Evolutionary conservation across 179 eudicot species (phyloP), one percentile per base, ranked within the genome.

Genomic region (Patellifolia procumbens): DNA sequence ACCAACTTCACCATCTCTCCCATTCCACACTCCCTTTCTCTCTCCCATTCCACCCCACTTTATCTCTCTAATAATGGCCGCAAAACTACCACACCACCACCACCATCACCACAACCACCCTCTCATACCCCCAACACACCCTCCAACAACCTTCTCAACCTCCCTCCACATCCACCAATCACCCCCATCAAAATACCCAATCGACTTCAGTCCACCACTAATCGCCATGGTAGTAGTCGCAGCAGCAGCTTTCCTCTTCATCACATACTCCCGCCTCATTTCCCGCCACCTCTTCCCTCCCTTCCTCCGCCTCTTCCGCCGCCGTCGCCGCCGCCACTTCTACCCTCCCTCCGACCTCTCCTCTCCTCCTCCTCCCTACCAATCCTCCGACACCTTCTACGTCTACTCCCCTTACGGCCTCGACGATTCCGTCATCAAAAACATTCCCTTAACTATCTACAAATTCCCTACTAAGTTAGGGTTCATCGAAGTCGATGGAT

Each of bases 191-290:
- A 85, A 82, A 26, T 67, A 74, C 5, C 91, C 91, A 0, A 87
- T 93, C 56, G 83, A 88, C 68, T 90, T 95, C 84, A 93, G 93
- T 32, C 99, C 99, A 0, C 99, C 99, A 5, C 73, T 95, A 66
- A 91, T 95, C 70, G 95, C 93, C 56, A 95, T 95, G 99, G 93
- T 95, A 1, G 91, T 91, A 0, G 84, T 91, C 8, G 90, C 96
- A 34, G 97, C 95, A 8, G 83, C 89, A 13, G 99, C 99, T 3
- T 95, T 95, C 77, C 78, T 95, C 35, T 22, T 88, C 78, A 85
- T 93, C 39, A 90, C 97, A 12, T 95, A 93, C 89, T 93, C 93
- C 2, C 95, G 97, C 42, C 81, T 89, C 52, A 80, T 95, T 70
- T 93, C 97, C 66, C 87, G 91, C 73, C 83, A 82, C 45, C 82